Evolutionary conservation across 2,329 filamentous ascomycete species (phyloP).

Genomic region (Leptographium flavum): DNA sequence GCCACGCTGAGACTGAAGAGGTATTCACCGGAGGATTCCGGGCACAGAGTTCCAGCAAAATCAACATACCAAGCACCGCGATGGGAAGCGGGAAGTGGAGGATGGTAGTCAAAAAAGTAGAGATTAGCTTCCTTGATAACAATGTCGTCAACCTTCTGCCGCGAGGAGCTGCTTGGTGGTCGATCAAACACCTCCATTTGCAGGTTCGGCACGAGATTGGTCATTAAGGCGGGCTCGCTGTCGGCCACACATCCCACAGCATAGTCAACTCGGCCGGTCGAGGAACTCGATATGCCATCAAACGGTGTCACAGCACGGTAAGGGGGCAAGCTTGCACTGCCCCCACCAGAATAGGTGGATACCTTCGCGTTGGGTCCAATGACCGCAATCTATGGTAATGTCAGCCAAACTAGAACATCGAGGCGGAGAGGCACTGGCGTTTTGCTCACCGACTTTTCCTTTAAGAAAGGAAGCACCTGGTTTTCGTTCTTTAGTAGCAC

Average conservation of each 20-base stretch:
- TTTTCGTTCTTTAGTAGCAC: slow-evolving; percentile 33
- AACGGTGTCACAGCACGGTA: slow-evolving; percentile 30
- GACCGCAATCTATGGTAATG: slow-evolving; percentile 27
- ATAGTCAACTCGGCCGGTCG: slow-evolving; percentile 15
- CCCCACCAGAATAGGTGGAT: slow-evolving; percentile 15
- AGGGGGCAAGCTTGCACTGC: slow-evolving; percentile 17
- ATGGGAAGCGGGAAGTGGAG: no score
- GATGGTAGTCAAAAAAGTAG: no score
- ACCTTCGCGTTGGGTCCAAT: slow-evolving; percentile 36
- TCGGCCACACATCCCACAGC: slow-evolving; percentile 16
- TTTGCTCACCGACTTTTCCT: slow-evolving; percentile 28
- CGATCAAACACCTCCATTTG: no score
- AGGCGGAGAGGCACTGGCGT: slow-evolving; percentile 17
- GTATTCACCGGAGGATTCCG: slow-evolving; percentile 17
- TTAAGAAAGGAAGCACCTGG: no score
- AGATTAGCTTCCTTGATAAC: no score
- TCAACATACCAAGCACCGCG: slow-evolving; percentile 25
- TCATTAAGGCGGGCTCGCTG: no score
- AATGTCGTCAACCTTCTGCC: no score
- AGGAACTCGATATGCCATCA: no score
- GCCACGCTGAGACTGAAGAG: slow-evolving; percentile 19
- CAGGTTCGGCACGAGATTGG: no score
- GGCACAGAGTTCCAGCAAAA: slow-evolving; percentile 18
- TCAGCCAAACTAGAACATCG: no score
- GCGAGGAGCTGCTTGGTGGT: no score